Evolutionary conservation across 1,284 basidiomycete genomes (phyloP).

Genomic region (Ustilago cynodontis): DNA sequence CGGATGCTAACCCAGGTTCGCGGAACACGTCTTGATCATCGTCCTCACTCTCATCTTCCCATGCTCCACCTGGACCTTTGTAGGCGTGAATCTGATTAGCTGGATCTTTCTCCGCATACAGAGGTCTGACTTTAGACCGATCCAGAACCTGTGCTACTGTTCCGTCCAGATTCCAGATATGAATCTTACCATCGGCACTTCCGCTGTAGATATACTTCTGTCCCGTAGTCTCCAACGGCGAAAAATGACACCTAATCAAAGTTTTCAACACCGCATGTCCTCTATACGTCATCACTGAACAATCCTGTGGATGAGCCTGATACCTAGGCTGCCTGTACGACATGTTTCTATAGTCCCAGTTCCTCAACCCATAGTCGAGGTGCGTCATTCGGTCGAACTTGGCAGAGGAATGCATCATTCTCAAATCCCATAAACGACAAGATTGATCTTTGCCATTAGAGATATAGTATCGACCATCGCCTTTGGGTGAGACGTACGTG

Average conservation of each 20-base stretch:
- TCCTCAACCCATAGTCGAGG: conserved; percentile 75
- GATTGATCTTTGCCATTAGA: conserved; percentile 99
- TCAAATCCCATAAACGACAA: conserved; percentile 90
- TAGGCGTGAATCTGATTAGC: conserved; percentile 68
- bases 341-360: conserved; percentile 83
- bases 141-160: conserved; percentile 85
- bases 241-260: conserved; percentile 95
- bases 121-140: conserved; percentile 80
- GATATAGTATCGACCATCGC: conserved; percentile 93
- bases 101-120: conserved; percentile 71
- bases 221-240: conserved; percentile 89
- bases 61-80: conserved; percentile 23
- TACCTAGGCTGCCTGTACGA: conserved; percentile 73
- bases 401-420: conserved; percentile 84
- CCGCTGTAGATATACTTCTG: conserved; percentile 94
- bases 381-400: conserved; percentile 76
- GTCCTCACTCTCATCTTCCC: conserved; percentile 16
- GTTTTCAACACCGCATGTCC: conserved; percentile 93
- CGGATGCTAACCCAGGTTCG: conserved; percentile 38
- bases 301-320: conserved; percentile 80
- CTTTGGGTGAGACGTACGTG: conserved; percentile 71
- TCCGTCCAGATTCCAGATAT: conserved; percentile 95
- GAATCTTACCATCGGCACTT: conserved; percentile 77
- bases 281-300: conserved; percentile 90
- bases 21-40: conserved; percentile 27